Base-by-base conservation (phyloP, 2,329 filamentous ascomycete genomes). In the Xylariales sp. region DNA sequence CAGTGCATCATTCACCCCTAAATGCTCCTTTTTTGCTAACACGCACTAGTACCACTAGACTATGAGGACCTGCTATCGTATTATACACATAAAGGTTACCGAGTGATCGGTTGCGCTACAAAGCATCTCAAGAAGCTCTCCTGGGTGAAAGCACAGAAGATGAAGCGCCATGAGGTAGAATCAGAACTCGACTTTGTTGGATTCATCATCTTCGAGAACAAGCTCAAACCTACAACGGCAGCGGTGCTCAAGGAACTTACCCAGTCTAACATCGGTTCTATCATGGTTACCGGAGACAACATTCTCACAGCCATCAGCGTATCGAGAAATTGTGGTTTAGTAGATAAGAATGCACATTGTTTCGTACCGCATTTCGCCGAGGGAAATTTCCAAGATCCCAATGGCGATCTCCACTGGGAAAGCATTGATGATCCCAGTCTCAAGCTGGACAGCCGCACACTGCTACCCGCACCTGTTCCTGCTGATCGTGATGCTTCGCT, bases 181-280 rank as follows among this genome's bases (percentile, higher is more conserved):
- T 84, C 79, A 3, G 74, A 82, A 22, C 76, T 98, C 9, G 81
- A 91, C 33, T 97, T 98, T 57, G 76, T 90, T 25, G 93, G 93
- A 4, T 98, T 98, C 65, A 97, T 98, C 57, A 84, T 98, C 40
- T 98, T 98, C 54, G 93, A 98, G 66, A 98, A 98, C 68, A 98
- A 98, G 65, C 70, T 98, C 46, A 98, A 98, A 62, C 83, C 87
- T 2, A 89, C 80, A 15, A 96, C 91, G 0, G 76, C 86, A 2
- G 76, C 75, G 2, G 86, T 96, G 24, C 79, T 98, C 19, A 76
- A 85, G 42, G 90, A 97, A 64, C 74, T 98, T 3, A 75, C 80
- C 22, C 73, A 84, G 39, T 91, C 94, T 6, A 86, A 86, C 42
- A 95, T 98, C 51, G 80, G 88, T 25, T 84, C 86, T 20, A 82